Evolutionary conservation across 2,329 filamentous ascomycete genomes (phyloP).

Genomic region (Fusarium brevicatenulatum): DNA sequence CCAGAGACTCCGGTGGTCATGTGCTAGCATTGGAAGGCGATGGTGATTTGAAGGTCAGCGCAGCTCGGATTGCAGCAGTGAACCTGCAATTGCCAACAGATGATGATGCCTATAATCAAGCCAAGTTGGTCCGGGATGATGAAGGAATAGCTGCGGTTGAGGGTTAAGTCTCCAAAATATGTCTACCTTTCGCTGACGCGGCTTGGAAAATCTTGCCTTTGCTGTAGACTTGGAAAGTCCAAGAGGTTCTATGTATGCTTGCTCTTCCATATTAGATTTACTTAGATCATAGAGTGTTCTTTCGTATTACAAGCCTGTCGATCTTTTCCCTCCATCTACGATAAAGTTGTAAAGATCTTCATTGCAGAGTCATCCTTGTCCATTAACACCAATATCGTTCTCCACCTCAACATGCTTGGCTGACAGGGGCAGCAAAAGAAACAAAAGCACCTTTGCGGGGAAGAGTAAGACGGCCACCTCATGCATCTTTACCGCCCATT

Average conservation of each 20-base stretch:
- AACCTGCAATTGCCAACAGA: conserved; percentile 12
- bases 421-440: background rate
- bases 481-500: background rate
- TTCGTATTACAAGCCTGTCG: too few species aligned
- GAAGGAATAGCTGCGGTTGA: conserved; percentile 27
- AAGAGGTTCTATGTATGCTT: too few species aligned
- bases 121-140: conserved; percentile 7
- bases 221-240: background rate
- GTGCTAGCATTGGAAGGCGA: conserved; percentile 18
- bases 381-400: background rate
- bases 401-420: background rate
- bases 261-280: background rate
- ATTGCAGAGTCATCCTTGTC: background rate
- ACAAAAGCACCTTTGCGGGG: background rate
- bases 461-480: background rate
- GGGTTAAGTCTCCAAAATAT: background rate
- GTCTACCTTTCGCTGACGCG: rapidly evolving
- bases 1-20: conserved; percentile 18
- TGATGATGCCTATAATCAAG: conserved; percentile 11
- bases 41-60: background rate
- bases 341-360: background rate
- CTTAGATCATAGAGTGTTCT: background rate
- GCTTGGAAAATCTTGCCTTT: background rate
- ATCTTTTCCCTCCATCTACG: background rate
- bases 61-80: background rate